These are phyloP conservation scores for Solanum medicagineum DNA, from an alignment of 257 asterid genomes.

Conservation along the genomic window DNA sequence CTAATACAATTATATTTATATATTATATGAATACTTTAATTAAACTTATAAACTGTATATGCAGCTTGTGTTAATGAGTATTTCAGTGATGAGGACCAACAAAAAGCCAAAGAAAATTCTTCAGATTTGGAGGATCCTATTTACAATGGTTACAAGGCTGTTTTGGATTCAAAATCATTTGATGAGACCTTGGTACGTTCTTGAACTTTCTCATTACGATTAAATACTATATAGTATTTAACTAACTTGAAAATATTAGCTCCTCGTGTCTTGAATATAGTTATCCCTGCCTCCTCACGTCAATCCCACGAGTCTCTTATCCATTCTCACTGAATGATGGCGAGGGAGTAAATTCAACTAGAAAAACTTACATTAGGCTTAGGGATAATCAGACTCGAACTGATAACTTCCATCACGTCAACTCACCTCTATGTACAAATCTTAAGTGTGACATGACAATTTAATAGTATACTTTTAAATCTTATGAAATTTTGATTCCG, in stretches of 20 bases:
- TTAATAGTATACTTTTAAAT: no score
- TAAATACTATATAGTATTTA: neutral
- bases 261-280: no score
- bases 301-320: no score
- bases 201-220: neutral
- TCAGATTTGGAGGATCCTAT: slow-evolving; percentile 32
- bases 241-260: no score
- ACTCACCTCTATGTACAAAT: no score
- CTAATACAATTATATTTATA: neutral
- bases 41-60: neutral
- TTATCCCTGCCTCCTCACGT: no score
- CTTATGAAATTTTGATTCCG: neutral
- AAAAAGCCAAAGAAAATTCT: neutral
- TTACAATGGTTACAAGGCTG: slow-evolving; percentile 23
- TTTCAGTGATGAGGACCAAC: slow-evolving; percentile 13
- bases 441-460: no score
- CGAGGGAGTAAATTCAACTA: no score
- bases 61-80: slow-evolving; percentile 50
- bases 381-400: no score
- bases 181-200: slow-evolving; percentile 24
- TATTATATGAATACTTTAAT: neutral
- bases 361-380: no score
- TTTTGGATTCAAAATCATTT: slow-evolving; percentile 27
- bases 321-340: no score
- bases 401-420: no score